Percentiles rank a stretch among this genome's conserved stretches.
Evolutionary conservation across 176 grass and related monocot genomes (phyloP).

Genomic region (Leersia perrieri): DNA sequence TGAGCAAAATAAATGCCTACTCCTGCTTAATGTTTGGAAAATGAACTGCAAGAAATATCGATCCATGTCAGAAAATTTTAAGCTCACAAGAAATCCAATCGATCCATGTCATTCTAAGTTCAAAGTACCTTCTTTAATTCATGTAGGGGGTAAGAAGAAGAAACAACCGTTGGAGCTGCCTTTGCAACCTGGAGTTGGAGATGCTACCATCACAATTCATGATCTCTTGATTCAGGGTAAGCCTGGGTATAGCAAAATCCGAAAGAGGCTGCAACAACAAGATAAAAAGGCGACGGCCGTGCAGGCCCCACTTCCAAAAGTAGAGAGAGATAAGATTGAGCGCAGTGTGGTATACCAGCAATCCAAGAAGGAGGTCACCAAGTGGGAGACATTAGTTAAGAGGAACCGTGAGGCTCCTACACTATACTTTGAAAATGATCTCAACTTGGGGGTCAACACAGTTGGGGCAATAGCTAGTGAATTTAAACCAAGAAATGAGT

Average conservation of each 20-base stretch:
- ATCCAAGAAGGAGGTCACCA: constrained; percentile 56
- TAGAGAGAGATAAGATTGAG: constrained; percentile 60
- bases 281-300: constrained; percentile 58
- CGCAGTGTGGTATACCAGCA: constrained; percentile 37
- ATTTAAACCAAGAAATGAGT: constrained; percentile 68
- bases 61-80: constrained; percentile 10
- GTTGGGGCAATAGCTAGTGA: constrained; percentile 77
- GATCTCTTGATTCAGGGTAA: constrained; percentile 85
- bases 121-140: not conserved
- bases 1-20: not conserved
- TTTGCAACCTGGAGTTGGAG: constrained; percentile 46
- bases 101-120: not conserved
- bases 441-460: constrained; percentile 59
- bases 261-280: constrained; percentile 65
- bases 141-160: constrained; percentile 61
- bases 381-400: constrained; percentile 65
- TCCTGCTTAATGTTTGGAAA: not conserved
- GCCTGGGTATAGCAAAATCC: constrained; percentile 73
- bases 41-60: not conserved
- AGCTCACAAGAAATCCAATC: not conserved
- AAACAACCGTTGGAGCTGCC: constrained; percentile 37
- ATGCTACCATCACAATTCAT: constrained; percentile 57
- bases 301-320: constrained; percentile 63
- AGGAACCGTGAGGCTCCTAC: constrained; percentile 75
- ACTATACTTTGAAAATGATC: constrained; percentile 73